Evolutionary conservation across 805 yeast species (phyloP), one percentile per base, ranked within the genome.

Genomic region (Cyberlindnera galapagoensis): DNA sequence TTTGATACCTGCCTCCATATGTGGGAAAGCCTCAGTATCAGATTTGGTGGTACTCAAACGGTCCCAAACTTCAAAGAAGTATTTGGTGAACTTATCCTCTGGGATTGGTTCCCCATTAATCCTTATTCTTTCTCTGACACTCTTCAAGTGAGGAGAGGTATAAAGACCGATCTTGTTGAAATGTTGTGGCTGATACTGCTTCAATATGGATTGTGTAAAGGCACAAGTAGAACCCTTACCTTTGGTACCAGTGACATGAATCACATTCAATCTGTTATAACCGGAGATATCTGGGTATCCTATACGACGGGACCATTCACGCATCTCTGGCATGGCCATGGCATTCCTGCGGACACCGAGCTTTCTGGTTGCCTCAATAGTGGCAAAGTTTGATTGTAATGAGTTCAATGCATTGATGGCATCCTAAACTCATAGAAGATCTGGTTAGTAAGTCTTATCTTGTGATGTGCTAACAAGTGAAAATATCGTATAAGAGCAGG

Each of bases 151-250:
- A 2, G 99, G 99, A 2, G 96, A 85, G 2, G 97, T 88, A 54
- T 84, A 92, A n/a, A 92, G 67, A 0, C 98, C 99, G 31, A 88
- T 71, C 55, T 84, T 85, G 13, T 58, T 54, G 34, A 80, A 60
- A n/a, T n/a, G n/a, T 19, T 54, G 46, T 10, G 47, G 42, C 21
- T 20, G 34, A 48, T 85, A 85, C 51, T 85, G 85, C 7, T 59
- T 51, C 39, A 94, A 57, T 24, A 94, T 85, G 3, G 92, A 76
- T 48, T 84, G 83, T 3, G 87, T 74, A 52, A 92, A 92, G 0
- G 98, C 96, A 58, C 97, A 90, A 0, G 97, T 90, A 1, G 97
- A 87, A 1, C 99, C 99, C 60, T 92, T 92, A 10, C 99, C 99
- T 56, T 92, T 92, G 1, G 99, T 92, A 14, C 99, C 99, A 0